Conservation (phyloP, 108 stramenopile species). For the Mediolabrus comicus region DNA sequence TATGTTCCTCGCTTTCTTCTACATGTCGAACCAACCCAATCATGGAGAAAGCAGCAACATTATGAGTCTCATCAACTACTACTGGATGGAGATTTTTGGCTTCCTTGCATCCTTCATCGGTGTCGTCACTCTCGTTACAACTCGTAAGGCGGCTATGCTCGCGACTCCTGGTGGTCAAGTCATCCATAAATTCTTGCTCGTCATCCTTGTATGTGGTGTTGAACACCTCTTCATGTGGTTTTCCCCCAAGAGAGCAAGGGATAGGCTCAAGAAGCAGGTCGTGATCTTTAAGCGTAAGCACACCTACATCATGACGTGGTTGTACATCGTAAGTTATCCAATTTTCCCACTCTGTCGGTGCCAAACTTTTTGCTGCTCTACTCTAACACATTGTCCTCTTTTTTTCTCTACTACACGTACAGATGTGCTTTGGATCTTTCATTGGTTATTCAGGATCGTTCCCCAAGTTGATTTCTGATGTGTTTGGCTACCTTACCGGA, state of each 20-base stretch:
- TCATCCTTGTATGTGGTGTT: background rate
- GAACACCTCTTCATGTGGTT: too few species aligned
- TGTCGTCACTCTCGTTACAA: slow-evolving; percentile 19
- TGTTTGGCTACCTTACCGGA: slow-evolving; percentile 30
- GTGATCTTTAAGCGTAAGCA: slow-evolving; percentile 38
- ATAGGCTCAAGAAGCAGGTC: slow-evolving; percentile 18
- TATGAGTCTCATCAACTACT: slow-evolving; percentile 18
- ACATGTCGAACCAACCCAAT: slow-evolving; percentile 25
- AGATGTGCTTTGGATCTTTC: slow-evolving; percentile 39
- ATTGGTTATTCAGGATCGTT: slow-evolving; percentile 38
- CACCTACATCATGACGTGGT: slow-evolving; percentile 42
- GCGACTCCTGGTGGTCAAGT: slow-evolving; percentile 14
- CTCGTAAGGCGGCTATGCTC: slow-evolving; percentile 12
- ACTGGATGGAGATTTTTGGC: slow-evolving; percentile 36
- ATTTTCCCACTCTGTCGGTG: background rate
- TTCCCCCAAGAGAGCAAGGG: slow-evolving; percentile 16
- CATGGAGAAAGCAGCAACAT: slow-evolving; percentile 13
- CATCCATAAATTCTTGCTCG: too few species aligned
- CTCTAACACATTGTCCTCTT: background rate
- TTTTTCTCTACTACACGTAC: slow-evolving; percentile 2
- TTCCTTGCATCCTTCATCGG: slow-evolving; percentile 22
- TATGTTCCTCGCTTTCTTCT: slow-evolving; percentile 25
- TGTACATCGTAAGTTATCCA: slow-evolving; percentile 19
- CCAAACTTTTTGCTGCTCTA: too few species aligned
- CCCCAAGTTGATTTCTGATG: slow-evolving; percentile 32